These are phyloP conservation scores for Chlamydomonas reinhardtii DNA, from an alignment of 163 green algal genomes.

Conservation along the genomic window DNA sequence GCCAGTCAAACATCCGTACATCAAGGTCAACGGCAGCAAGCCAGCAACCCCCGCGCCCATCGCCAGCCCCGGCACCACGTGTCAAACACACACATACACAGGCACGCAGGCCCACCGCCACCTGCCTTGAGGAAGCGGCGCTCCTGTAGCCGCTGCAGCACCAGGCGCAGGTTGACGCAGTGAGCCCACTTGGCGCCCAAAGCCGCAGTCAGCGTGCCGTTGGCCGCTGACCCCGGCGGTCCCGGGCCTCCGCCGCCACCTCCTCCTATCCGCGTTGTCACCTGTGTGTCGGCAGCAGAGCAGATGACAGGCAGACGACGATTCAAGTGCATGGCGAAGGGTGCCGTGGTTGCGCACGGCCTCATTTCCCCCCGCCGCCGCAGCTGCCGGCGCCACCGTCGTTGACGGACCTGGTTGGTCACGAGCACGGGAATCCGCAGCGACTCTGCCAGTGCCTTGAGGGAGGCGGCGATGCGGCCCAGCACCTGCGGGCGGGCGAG, in stretches of 20 bases:
- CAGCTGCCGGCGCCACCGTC: not conserved
- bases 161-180: slow-evolving; percentile 81
- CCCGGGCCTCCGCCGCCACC: not conserved
- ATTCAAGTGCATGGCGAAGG: not conserved
- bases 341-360: too few species aligned
- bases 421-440: slow-evolving; percentile 88
- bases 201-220: slow-evolving; percentile 64
- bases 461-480: slow-evolving; percentile 68
- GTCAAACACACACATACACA: too few species aligned
- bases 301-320: not conserved
- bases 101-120: too few species aligned
- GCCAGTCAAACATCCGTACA: too few species aligned
- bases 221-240: too few species aligned
- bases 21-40: too few species aligned
- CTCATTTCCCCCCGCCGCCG: too few species aligned
- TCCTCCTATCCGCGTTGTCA: slow-evolving; percentile 7
- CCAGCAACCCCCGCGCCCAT: too few species aligned
- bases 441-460: slow-evolving; percentile 84
- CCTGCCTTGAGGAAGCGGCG: slow-evolving; percentile 42
- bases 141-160: slow-evolving; percentile 65
- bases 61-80: too few species aligned
- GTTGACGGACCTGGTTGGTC: slow-evolving; percentile 83
- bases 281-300: not conserved
- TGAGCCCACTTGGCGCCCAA: slow-evolving; percentile 87
- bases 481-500: slow-evolving; percentile 63